phyloP scores from a whole-genome alignment of 2,329 filamentous ascomycete species.

The Xylaria polymorpha region DNA sequence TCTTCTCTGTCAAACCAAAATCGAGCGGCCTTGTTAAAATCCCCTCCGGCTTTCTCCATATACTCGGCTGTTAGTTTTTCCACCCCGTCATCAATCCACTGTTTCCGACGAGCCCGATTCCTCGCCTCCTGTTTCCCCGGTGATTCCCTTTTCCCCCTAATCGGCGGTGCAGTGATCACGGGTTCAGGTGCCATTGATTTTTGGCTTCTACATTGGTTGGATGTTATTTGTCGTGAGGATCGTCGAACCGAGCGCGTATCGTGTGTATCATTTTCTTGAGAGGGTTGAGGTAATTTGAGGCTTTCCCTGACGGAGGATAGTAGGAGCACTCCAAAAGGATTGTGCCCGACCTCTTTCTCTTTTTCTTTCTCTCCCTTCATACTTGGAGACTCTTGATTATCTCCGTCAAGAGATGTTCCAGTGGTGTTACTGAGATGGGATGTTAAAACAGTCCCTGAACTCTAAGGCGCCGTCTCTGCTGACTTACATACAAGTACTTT shows the following conservation, averaged over 20 bases:
- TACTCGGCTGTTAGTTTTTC: neutral
- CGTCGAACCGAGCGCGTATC: neutral
- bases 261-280: neutral
- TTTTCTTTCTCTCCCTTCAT: neutral
- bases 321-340: neutral
- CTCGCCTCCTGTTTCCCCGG: neutral
- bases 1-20: constrained; percentile 24
- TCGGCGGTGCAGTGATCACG: neutral
- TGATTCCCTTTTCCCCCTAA: neutral
- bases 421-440: neutral
- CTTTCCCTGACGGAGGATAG: neutral
- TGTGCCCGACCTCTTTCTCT: neutral
- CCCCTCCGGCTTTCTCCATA: constrained; percentile 6
- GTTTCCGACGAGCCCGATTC: neutral
- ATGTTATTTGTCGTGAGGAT: neutral
- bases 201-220: neutral
- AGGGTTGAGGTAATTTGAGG: neutral
- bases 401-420: neutral
- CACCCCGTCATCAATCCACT: neutral
- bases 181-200: neutral
- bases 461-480: neutral
- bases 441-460: neutral
- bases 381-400: neutral
- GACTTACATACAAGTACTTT: neutral
- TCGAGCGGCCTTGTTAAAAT: constrained; percentile 8